Conservation (phyloP, 805 yeast species). For the Ogataea dorogensis region DNA sequence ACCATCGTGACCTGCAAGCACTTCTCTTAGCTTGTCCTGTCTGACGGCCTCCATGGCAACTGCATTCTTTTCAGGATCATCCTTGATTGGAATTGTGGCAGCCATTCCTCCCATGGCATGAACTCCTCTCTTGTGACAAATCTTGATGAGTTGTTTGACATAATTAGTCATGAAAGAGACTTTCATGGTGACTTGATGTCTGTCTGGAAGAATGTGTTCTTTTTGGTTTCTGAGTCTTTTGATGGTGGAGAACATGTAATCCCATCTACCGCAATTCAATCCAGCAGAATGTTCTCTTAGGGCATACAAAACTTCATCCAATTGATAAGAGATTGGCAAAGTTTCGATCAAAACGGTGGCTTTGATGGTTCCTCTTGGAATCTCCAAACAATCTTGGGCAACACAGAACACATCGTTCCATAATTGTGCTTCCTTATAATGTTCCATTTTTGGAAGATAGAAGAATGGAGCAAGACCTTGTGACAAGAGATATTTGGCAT, state of each 20-base stretch:
- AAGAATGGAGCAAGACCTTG: constrained; percentile 79
- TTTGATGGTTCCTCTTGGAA: constrained; percentile 74
- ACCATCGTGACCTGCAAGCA: constrained; percentile 78
- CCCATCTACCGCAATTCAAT: constrained; percentile 88
- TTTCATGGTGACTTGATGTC: constrained; percentile 76
- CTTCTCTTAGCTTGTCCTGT: constrained; percentile 75
- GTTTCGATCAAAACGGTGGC: constrained; percentile 84
- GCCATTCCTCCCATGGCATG: constrained; percentile 94
- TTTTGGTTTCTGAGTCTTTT: constrained; percentile 70
- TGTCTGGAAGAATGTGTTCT: constrained; percentile 69
- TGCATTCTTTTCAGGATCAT: constrained; percentile 60
- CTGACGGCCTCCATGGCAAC: constrained; percentile 71
- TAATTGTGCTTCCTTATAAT: constrained; percentile 74
- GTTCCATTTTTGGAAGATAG: constrained; percentile 84
- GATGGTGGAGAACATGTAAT: constrained; percentile 78
- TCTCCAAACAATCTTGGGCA: constrained; percentile 67
- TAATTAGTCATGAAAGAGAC: constrained; percentile 81
- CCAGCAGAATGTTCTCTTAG: constrained; percentile 77
- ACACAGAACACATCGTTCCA: constrained; percentile 81
- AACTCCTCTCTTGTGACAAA: constrained; percentile 75
- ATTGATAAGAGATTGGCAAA: constrained; percentile 81
- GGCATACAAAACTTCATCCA: constrained; percentile 80
- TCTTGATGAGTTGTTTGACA: constrained; percentile 68
- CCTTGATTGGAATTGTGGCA: constrained; percentile 79
- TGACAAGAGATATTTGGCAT: constrained; percentile 58